These are phyloP conservation scores for Infundibulicybe gibba DNA, from an alignment of 768 basidiomycete genomes.

Conservation along the genomic window DNA sequence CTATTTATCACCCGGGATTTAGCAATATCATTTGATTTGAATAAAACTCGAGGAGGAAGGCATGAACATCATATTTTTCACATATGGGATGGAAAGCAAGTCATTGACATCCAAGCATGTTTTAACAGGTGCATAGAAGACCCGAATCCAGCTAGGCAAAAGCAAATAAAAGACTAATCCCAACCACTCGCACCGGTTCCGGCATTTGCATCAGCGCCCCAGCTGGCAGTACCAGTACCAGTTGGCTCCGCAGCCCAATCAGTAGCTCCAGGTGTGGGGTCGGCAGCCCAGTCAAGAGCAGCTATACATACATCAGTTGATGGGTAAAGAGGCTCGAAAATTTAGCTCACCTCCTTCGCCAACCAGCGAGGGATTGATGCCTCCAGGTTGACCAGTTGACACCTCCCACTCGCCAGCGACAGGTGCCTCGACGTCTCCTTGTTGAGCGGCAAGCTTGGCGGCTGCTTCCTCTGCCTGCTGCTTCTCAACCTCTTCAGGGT, in stretches of 20 bases:
- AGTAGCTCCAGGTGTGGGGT: conserved; percentile 46
- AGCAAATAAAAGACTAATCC: conserved; percentile 25
- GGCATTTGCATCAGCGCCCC: conserved; percentile 36
- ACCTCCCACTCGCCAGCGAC: conserved; percentile 70
- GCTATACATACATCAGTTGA: conserved; percentile 27
- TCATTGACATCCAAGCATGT: neutral
- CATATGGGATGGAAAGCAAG: too few species aligned
- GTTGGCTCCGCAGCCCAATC: conserved; percentile 91
- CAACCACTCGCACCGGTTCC: conserved; percentile 29
- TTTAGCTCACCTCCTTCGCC: conserved; percentile 47
- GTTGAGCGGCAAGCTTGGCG: conserved; percentile 71
- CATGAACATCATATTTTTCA: too few species aligned
- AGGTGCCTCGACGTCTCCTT: conserved; percentile 44
- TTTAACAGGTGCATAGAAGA: neutral
- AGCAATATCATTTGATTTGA: too few species aligned
- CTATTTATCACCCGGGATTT: too few species aligned
- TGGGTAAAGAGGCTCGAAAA: conserved; percentile 4
- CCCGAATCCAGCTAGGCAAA: neutral
- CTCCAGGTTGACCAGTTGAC: conserved; percentile 60
- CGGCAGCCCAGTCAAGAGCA: conserved; percentile 84
- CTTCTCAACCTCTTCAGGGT: conserved; percentile 98
- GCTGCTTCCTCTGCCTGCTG: conserved; percentile 93
- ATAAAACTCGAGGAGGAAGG: too few species aligned
- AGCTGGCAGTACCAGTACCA: conserved; percentile 35
- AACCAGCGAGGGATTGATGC: conserved; percentile 76